These are phyloP conservation scores for Backusella morwellensis DNA, from an alignment of 192 early-diverging fungal species.

Conservation along the genomic window DNA sequence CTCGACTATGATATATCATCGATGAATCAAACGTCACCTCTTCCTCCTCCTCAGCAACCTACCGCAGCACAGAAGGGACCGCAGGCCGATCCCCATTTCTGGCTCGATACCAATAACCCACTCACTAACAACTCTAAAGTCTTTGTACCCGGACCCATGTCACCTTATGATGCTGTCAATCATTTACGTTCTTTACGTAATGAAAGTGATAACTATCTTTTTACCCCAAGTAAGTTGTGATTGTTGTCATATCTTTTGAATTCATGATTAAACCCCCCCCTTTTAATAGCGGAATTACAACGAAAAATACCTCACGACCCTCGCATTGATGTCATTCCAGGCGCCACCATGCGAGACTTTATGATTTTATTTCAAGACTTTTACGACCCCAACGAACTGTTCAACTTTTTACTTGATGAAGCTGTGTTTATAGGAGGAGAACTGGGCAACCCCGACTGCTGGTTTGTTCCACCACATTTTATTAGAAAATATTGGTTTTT, in stretches of 20 bases:
- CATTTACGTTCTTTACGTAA: constrained; percentile 5
- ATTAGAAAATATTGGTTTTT: constrained; percentile 31
- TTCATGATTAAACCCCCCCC: not conserved
- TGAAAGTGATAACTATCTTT: not conserved
- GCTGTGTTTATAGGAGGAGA: constrained; percentile 30
- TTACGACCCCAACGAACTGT: constrained; percentile 29
- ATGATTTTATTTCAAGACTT: constrained; percentile 37
- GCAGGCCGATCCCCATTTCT: constrained; percentile 1
- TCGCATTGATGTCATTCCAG: constrained; percentile 33
- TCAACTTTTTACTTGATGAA: constrained; percentile 16
- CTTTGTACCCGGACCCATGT: constrained; percentile 17
- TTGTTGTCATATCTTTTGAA: not conserved
- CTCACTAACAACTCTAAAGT: not conserved
- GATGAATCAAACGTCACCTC: not conserved
- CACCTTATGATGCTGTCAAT: constrained; percentile 22
- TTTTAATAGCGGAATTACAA: not conserved
- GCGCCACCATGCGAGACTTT: constrained; percentile 29
- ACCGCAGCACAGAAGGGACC: not conserved
- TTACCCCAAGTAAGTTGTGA: constrained; percentile 27
- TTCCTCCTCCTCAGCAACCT: not conserved
- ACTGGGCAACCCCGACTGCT: constrained; percentile 27
- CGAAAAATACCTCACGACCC: constrained; percentile 31
- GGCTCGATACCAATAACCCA: not conserved
- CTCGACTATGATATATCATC: not conserved
- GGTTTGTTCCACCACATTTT: constrained; percentile 31